Evolutionary conservation across 129 eudicot genomes (phyloP).

Genomic region (Escallonia rubra): DNA sequence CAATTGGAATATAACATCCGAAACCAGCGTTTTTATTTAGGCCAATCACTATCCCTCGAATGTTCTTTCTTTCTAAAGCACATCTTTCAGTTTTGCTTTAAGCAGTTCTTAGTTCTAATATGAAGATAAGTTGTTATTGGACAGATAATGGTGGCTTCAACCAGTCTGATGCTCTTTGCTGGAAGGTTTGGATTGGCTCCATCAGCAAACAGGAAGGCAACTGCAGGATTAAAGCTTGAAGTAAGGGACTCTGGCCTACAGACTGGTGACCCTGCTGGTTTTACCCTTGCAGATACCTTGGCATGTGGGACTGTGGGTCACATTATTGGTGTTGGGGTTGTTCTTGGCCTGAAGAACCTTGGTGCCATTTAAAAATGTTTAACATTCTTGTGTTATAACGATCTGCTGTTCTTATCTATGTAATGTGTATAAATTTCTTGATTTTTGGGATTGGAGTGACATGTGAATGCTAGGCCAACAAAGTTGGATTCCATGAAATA

Average conservation of each 20-base stretch:
- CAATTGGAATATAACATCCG: too few relatives aligned
- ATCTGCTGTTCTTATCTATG: neutral
- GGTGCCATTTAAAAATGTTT: constrained; percentile 55
- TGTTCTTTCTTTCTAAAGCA: too few relatives aligned
- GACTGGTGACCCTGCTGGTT: constrained; percentile 99
- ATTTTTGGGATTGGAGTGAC: too few relatives aligned
- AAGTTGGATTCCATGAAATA: too few relatives aligned
- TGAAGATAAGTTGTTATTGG: neutral
- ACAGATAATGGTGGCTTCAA: constrained; percentile 93
- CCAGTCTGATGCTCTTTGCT: constrained; percentile 89
- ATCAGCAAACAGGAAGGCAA: constrained; percentile 95
- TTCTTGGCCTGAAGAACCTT: constrained; percentile 92
- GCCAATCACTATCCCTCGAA: too few relatives aligned
- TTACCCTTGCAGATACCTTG: constrained; percentile 90
- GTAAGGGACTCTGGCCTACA: constrained; percentile 87
- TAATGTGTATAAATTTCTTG: too few relatives aligned
- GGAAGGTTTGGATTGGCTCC: constrained; percentile 98
- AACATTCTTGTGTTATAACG: neutral
- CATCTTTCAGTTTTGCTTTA: too few relatives aligned
- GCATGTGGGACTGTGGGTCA: constrained; percentile 96
- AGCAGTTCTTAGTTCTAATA: too few relatives aligned
- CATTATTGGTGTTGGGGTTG: constrained; percentile 98
- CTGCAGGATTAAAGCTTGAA: constrained; percentile 93
- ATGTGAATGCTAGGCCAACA: too few relatives aligned
- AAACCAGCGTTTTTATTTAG: too few relatives aligned